A percentile compares a stretch with the other conserved stretches of the same genome.
phyloP scores from a whole-genome alignment of 345 rosid genomes.

The Ceriops tagal region DNA sequence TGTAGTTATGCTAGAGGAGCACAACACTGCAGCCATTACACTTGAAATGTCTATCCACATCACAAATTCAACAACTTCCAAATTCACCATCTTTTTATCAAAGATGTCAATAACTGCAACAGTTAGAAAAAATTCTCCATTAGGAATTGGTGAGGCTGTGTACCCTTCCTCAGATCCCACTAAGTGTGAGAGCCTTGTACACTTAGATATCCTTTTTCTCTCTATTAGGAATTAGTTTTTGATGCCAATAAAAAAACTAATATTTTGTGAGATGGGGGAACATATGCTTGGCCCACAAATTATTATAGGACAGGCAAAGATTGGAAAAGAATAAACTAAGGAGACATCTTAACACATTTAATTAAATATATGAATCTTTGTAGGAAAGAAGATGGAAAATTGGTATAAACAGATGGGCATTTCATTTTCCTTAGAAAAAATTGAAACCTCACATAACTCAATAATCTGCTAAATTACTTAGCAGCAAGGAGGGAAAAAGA shows the following conservation, averaged over 20 bases:
- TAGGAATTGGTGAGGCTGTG: background rate
- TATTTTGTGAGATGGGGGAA: too few relatives aligned
- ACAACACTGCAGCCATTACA: background rate
- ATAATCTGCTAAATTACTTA: too few relatives aligned
- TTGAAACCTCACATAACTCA: too few relatives aligned
- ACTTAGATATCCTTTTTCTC: too few relatives aligned
- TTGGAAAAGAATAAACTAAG: background rate
- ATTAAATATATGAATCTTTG: background rate
- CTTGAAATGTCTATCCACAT: conserved; percentile 5
- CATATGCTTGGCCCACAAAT: too few relatives aligned
- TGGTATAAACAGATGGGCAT: too few relatives aligned
- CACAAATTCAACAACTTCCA: conserved; percentile 48
- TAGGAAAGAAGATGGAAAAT: background rate
- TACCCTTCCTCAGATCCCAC: too few relatives aligned
- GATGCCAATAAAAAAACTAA: too few relatives aligned
- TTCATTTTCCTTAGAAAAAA: too few relatives aligned
- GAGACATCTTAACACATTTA: background rate
- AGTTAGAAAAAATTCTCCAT: conserved; percentile 22
- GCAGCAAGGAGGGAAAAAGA: too few relatives aligned
- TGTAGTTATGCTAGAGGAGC: background rate
- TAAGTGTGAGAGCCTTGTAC: too few relatives aligned
- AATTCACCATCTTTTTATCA: conserved; percentile 47
- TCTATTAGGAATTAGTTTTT: too few relatives aligned
- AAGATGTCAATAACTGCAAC: conserved; percentile 78
- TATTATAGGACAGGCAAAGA: background rate